A percentile compares a stretch with the other conserved stretches of the same genome.
phyloP scores from a whole-genome alignment of 2,329 filamentous ascomycete species.

The Samsoniella hepiali region DNA sequence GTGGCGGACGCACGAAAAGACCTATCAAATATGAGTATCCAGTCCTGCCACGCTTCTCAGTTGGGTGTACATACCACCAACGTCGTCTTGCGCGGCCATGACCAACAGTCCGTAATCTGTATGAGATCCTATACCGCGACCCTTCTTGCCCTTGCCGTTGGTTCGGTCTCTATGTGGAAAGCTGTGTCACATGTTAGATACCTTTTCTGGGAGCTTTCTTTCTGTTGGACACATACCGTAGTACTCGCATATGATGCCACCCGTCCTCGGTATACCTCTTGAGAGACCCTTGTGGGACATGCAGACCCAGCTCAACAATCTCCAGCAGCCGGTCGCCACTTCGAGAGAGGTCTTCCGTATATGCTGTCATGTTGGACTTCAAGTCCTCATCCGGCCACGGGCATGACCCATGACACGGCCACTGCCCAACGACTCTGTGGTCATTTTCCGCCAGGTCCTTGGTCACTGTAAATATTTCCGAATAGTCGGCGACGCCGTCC shows the following conservation, averaged over 20 bases:
- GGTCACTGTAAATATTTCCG: conserved; percentile 51
- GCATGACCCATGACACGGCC: conserved; percentile 49
- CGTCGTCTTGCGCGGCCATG: conserved; percentile 47
- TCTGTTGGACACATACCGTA: conserved; percentile 34
- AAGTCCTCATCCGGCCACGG: conserved; percentile 46
- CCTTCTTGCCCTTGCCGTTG: conserved; percentile 48
- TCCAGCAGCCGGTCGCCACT: conserved; percentile 44
- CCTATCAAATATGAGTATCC: conserved; percentile 24
- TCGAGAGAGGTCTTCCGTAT: conserved; percentile 40
- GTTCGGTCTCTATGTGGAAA: conserved; percentile 33
- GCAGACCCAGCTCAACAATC: conserved; percentile 45
- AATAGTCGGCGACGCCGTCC: conserved; percentile 48
- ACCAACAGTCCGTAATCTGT: conserved; percentile 52
- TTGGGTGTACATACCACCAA: conserved; percentile 45
- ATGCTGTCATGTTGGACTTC: conserved; percentile 37
- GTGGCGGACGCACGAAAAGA: conserved; percentile 45
- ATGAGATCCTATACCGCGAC: conserved; percentile 50
- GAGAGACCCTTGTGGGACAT: conserved; percentile 38
- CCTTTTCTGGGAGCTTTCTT: background rate
- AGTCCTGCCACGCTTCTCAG: background rate
- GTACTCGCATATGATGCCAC: conserved; percentile 49
- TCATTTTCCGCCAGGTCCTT: conserved; percentile 43
- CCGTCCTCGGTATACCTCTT: conserved; percentile 44
- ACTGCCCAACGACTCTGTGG: conserved; percentile 37
- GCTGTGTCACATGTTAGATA: conserved; percentile 21